These are phyloP conservation scores for Aspergillus oerlinghausenensis DNA, from an alignment of 2,329 filamentous ascomycete species.

Conservation along the genomic window DNA sequence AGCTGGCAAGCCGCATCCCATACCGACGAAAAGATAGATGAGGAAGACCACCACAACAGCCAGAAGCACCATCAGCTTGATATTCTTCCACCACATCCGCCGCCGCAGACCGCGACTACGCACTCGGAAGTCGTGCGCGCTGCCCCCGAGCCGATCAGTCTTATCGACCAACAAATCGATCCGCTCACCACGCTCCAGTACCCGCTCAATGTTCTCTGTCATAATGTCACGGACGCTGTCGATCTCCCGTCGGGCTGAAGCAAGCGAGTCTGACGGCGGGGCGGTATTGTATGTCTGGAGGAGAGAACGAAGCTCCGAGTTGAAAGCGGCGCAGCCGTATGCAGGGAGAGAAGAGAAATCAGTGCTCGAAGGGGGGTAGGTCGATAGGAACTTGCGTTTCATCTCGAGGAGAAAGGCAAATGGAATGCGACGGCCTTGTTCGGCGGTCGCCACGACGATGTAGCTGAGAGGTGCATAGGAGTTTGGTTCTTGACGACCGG, in stretches of 20 bases:
- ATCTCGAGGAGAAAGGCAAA: slow-evolving; percentile 91
- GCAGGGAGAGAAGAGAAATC: slow-evolving; percentile 76
- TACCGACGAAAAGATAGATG: slow-evolving; percentile 66
- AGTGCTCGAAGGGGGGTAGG: slow-evolving; percentile 61
- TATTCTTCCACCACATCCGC: slow-evolving; percentile 99
- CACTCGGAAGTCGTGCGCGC: slow-evolving; percentile 83
- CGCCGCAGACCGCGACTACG: slow-evolving; percentile 80
- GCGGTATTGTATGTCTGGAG: slow-evolving; percentile 84
- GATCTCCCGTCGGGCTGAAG: slow-evolving; percentile 81
- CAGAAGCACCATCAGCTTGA: slow-evolving; percentile 84
- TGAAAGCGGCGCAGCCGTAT: slow-evolving; percentile 88
- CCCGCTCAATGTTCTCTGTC: slow-evolving; percentile 89
- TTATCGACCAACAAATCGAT: slow-evolving; percentile 95
- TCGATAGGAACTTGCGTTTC: slow-evolving; percentile 76
- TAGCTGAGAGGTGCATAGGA: slow-evolving; percentile 82
- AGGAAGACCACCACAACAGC: slow-evolving; percentile 65
- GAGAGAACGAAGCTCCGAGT: slow-evolving; percentile 67
- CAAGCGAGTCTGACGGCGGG: slow-evolving; percentile 72
- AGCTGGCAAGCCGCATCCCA: slow-evolving; percentile 65
- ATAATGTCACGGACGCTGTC: slow-evolving; percentile 89
- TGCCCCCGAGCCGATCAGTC: slow-evolving; percentile 86
- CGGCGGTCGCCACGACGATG: slow-evolving; percentile 77
- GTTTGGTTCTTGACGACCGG: slow-evolving; percentile 39
- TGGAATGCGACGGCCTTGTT: slow-evolving; percentile 78
- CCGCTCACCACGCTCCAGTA: slow-evolving; percentile 84